Percentiles rank a stretch among this genome's conserved stretches.
phyloP scores from a whole-genome alignment of 2,329 filamentous ascomycete species.

The Aspergillus chevalieri region DNA sequence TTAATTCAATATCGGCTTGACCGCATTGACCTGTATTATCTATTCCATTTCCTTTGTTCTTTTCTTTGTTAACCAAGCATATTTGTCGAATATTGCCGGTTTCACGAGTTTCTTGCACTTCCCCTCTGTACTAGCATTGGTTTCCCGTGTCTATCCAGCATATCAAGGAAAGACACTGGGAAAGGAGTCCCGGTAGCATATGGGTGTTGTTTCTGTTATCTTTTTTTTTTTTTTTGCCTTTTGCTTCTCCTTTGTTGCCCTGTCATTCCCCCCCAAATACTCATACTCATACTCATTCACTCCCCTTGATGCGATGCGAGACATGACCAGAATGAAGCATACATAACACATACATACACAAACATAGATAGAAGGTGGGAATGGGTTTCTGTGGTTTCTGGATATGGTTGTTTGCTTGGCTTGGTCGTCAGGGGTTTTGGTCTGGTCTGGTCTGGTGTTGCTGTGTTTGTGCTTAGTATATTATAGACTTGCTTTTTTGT shows the following conservation, averaged over 20 bases:
- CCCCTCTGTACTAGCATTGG: slow-evolving; percentile 8
- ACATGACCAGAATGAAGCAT: slow-evolving; percentile 22
- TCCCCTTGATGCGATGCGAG: slow-evolving; percentile 7
- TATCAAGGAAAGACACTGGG: no score
- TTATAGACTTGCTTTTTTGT: slow-evolving; percentile 5
- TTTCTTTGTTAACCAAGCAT: background rate
- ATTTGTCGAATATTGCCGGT: background rate
- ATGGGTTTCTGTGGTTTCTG: slow-evolving; percentile 1
- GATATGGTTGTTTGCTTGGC: slow-evolving; percentile 6
- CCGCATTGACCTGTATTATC: background rate
- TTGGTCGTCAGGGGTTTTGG: slow-evolving; percentile 16
- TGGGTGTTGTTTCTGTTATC: background rate
- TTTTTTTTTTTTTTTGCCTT: background rate
- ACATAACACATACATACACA: slow-evolving; percentile 1
- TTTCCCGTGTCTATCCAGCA: slow-evolving; percentile 1
- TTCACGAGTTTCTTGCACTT: slow-evolving; percentile 5
- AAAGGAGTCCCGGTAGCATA: no score
- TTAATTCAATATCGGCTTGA: slow-evolving; percentile 6
- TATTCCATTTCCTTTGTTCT: background rate
- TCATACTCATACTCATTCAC: background rate
- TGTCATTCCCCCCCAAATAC: slow-evolving; percentile 2
- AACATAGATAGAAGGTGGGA: slow-evolving; percentile 16
- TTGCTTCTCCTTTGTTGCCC: background rate
- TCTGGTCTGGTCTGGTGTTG: slow-evolving; percentile 9
- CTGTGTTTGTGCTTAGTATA: background rate